Base-by-base conservation (phyloP, 2,329 filamentous ascomycete species). In the Pyrenochaeta sp. region DNA sequence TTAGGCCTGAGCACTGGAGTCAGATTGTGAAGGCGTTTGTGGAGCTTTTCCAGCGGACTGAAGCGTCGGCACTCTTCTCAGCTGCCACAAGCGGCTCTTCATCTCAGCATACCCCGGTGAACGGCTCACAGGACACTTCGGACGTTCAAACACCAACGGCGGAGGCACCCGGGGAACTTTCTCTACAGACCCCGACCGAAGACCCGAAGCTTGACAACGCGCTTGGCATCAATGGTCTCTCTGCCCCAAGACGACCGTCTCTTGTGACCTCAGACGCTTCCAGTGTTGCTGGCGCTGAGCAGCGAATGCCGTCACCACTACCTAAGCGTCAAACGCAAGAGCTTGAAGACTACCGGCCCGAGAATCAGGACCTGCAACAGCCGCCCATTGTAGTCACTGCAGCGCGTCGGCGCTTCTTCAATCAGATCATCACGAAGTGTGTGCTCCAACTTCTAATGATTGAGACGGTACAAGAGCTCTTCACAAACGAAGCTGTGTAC, bases 401-500 rank as follows among this genome's bases (percentile, higher is more conserved):
- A 2, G 92, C 95, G 0, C 90, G 95, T 21, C 87, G 95, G 31
- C 90, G 93, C 46, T 97, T 97, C 81, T 99, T 99, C 83, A 99
- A 99, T 79, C 91, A 94, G 64, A 99, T 99, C 75, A 99, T 99
- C 76, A 97, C 94, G 12, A 94, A 96, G 63, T 99, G 95, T 73
- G 96, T 99, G 3, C 82, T 99, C 7, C 96, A 99, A 76, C 85
- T 99, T 2, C 87, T 99, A 60, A 99, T 99, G 92, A 99, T 99
- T 66, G 96, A 99, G 76, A 99, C 96, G 0, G 96, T 99, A 36
- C 96, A 96, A 69, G 96, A 99, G 76, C 87, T 99, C 43, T 99
- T 99, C 80, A 96, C 92, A 65, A 99, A 98, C 75, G 93, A 98
- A 72, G 87, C 90, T 1, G 96, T 99, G 14, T 99, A 99, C 73